Percentiles rank a stretch among this genome's conserved stretches.
phyloP scores from a whole-genome alignment of 1,284 basidiomycete species.

The Singerocomus rubriflavus region DNA sequence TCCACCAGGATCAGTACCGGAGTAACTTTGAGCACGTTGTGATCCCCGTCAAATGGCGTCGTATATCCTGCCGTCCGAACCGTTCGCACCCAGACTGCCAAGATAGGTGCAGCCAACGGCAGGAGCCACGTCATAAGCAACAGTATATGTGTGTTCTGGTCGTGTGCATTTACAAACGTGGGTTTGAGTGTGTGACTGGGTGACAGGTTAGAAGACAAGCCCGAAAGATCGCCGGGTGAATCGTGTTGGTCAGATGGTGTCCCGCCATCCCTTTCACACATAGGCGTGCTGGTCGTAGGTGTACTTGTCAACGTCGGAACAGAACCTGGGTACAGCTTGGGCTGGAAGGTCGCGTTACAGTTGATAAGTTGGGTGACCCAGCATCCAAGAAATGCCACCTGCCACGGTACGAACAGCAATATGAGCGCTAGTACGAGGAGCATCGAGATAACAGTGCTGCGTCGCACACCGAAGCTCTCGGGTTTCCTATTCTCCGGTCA shows the following conservation, averaged over 20 bases:
- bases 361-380: constrained; percentile 74
- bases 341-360: constrained; percentile 39
- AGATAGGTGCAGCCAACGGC: constrained; percentile 75
- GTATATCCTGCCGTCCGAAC: constrained; percentile 69
- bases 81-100: constrained; percentile 91
- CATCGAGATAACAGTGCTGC: constrained; percentile 57
- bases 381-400: constrained; percentile 83
- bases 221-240: background rate
- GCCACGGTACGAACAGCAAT: constrained; percentile 80
- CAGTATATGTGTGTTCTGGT: constrained; percentile 61
- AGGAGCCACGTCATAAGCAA: constrained; percentile 82
- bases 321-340: constrained; percentile 23
- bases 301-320: constrained; percentile 25
- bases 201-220: background rate
- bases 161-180: constrained; percentile 29
- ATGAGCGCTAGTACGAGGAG: constrained; percentile 61
- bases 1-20: constrained; percentile 69
- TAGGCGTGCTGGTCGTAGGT: constrained; percentile 9
- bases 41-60: constrained; percentile 75
- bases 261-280: background rate
- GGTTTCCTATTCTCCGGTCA: constrained; percentile 28
- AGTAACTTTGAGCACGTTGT: constrained; percentile 64
- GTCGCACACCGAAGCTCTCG: constrained; percentile 37
- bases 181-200: constrained; percentile 1
- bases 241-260: background rate